Percentiles rank a stretch among this genome's conserved stretches.
Conservation (phyloP, 306 rosid genomes). For the Vigna hirtella region DNA sequence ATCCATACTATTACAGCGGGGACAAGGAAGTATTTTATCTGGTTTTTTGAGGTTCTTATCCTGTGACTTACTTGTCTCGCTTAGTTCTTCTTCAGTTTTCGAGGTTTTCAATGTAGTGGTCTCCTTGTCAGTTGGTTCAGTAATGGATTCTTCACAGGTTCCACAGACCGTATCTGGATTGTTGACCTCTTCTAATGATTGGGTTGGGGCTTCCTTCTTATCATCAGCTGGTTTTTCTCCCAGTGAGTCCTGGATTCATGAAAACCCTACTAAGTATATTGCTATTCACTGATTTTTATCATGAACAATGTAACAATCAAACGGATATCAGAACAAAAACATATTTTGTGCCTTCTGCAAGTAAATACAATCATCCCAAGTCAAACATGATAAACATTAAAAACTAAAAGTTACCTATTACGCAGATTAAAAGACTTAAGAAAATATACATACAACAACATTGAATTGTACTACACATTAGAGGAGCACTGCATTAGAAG, state of each 20-base stretch:
- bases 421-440: background rate
- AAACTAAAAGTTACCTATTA: background rate
- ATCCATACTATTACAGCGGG: constrained; percentile 88
- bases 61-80: constrained; percentile 60
- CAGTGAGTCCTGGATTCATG: constrained; percentile 53
- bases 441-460: background rate
- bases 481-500: too few species aligned
- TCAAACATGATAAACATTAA: constrained; percentile 20
- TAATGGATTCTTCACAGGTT: constrained; percentile 50
- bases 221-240: constrained; percentile 44
- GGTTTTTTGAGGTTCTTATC: constrained; percentile 75
- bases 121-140: constrained; percentile 57
- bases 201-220: constrained; percentile 37
- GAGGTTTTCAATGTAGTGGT: constrained; percentile 52
- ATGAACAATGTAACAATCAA: too few species aligned
- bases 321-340: too few species aligned
- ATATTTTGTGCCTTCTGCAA: background rate
- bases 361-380: background rate
- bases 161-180: constrained; percentile 43
- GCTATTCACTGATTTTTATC: too few species aligned
- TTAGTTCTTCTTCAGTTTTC: constrained; percentile 67
- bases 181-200: constrained; percentile 30
- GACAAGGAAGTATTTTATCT: constrained; percentile 83
- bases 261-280: too few species aligned
- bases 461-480: too few species aligned